Evolutionary conservation across 257 asterid species (phyloP).

Genomic region (Fraxinus americana): DNA sequence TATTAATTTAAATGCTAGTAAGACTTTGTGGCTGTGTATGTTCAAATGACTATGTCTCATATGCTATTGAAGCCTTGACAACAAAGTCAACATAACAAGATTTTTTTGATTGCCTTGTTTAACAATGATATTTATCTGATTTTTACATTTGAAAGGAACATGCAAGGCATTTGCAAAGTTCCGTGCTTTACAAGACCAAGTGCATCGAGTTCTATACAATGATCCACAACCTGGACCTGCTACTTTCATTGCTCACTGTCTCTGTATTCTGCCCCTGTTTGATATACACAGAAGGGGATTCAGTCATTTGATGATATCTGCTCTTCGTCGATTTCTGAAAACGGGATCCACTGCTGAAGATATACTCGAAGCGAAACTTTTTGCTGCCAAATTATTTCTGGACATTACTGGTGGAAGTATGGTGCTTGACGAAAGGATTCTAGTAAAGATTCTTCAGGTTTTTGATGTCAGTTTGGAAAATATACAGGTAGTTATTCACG

Average conservation of each 20-base stretch:
- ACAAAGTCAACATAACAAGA: neutral
- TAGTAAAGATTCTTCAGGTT: slow-evolving; percentile 63
- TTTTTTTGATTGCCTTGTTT: slow-evolving; percentile 5
- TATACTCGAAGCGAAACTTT: slow-evolving; percentile 45
- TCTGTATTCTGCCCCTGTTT: slow-evolving; percentile 59
- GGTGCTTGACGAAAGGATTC: slow-evolving; percentile 57
- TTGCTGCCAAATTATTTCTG: slow-evolving; percentile 67
- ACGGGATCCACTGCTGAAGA: slow-evolving; percentile 46
- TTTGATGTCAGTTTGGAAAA: slow-evolving; percentile 54
- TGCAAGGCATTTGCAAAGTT: slow-evolving; percentile 72
- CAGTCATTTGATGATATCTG: slow-evolving; percentile 78
- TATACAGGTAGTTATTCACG: slow-evolving; percentile 50
- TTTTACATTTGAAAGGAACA: slow-evolving; percentile 54
- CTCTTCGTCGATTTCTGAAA: slow-evolving; percentile 62
- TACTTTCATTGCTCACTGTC: slow-evolving; percentile 69
- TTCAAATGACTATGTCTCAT: neutral
- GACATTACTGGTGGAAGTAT: slow-evolving; percentile 41
- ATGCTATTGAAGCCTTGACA: slow-evolving; percentile 16
- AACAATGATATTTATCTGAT: slow-evolving; percentile 12
- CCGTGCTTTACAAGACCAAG: slow-evolving; percentile 69
- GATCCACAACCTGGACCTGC: slow-evolving; percentile 71
- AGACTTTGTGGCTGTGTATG: neutral
- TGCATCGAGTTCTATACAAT: slow-evolving; percentile 50
- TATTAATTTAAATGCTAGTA: neutral
- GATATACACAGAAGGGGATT: slow-evolving; percentile 61